A percentile compares a stretch with the other conserved stretches of the same genome.
Evolutionary conservation across 1,284 basidiomycete genomes (phyloP).

Genomic region (Sphagnurus paluster): DNA sequence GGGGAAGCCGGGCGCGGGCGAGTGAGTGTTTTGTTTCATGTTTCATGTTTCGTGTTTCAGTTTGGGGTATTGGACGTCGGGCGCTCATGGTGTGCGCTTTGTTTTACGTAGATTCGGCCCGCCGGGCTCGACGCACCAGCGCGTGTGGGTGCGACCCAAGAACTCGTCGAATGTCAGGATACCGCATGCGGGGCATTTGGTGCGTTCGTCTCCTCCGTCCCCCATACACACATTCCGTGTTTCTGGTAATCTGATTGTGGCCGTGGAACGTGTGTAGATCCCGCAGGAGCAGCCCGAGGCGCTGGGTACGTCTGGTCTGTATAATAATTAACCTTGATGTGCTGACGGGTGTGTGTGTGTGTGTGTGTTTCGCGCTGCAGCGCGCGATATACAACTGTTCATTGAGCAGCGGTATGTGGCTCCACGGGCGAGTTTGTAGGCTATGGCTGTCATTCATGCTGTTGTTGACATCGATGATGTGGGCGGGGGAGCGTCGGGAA

Average conservation of each 20-base stretch:
- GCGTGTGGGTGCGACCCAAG: slow-evolving; percentile 59
- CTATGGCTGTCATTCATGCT: neutral
- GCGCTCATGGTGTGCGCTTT: too few relatives aligned
- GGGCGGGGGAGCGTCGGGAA: too few relatives aligned
- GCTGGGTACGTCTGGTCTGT: slow-evolving; percentile 39
- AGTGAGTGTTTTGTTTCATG: slow-evolving; percentile 25
- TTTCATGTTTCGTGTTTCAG: neutral
- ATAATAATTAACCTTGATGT: neutral
- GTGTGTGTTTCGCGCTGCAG: neutral
- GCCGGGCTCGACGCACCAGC: slow-evolving; percentile 37
- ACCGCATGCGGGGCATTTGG: slow-evolving; percentile 57
- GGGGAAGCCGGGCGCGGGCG: slow-evolving; percentile 33
- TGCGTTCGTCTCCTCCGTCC: slow-evolving; percentile 22
- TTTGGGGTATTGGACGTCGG: too few relatives aligned
- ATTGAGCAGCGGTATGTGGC: slow-evolving; percentile 1
- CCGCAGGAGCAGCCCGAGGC: slow-evolving; percentile 45
- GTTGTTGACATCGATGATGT: too few relatives aligned
- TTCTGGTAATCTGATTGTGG: too few relatives aligned
- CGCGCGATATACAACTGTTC: slow-evolving; percentile 4
- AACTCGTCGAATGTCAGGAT: slow-evolving; percentile 64
- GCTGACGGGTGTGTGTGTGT: neutral
- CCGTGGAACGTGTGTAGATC: slow-evolving; percentile 33
- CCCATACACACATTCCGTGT: neutral
- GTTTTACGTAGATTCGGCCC: slow-evolving; percentile 34
- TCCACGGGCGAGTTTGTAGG: neutral